phyloP scores from a whole-genome alignment of 208 protist genomes.

The Acanthamoeba royreba region DNA sequence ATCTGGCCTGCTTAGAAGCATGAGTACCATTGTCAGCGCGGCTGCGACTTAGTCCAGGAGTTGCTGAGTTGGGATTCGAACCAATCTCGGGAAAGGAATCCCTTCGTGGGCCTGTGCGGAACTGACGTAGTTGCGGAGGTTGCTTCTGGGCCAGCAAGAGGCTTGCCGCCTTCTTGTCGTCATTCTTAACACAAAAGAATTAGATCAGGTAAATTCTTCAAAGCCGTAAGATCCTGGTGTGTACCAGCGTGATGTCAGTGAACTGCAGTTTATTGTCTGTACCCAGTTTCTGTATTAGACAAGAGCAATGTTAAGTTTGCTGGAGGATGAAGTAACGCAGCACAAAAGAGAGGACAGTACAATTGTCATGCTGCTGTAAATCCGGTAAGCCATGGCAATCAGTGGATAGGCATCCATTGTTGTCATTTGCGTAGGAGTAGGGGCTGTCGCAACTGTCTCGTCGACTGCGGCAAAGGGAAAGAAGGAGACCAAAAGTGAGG shows the following conservation, averaged over 20 bases:
- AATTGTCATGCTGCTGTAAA: background rate
- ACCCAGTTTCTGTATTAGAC: background rate
- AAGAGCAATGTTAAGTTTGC: too few species aligned
- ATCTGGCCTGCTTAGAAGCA: background rate
- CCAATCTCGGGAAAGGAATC: background rate
- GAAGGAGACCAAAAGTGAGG: background rate
- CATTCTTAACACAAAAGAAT: background rate
- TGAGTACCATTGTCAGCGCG: background rate
- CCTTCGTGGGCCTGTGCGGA: background rate
- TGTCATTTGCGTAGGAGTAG: background rate
- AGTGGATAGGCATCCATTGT: background rate
- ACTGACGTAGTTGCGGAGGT: background rate
- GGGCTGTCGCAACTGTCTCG: background rate
- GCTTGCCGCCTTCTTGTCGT: background rate
- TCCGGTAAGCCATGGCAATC: background rate
- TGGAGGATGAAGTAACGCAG: background rate
- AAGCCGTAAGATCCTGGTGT: too few species aligned
- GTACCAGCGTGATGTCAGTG: background rate
- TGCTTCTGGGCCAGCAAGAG: background rate
- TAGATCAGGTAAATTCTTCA: too few species aligned
- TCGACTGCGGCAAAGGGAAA: background rate
- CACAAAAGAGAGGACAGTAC: too few species aligned
- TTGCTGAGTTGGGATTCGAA: too few species aligned
- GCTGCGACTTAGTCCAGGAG: background rate
- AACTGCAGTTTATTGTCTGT: background rate